Evolutionary conservation across 2,329 filamentous ascomycete species (phyloP), one percentile per base, ranked within the genome.

Genomic region (Tolypocladium endophyticum): DNA sequence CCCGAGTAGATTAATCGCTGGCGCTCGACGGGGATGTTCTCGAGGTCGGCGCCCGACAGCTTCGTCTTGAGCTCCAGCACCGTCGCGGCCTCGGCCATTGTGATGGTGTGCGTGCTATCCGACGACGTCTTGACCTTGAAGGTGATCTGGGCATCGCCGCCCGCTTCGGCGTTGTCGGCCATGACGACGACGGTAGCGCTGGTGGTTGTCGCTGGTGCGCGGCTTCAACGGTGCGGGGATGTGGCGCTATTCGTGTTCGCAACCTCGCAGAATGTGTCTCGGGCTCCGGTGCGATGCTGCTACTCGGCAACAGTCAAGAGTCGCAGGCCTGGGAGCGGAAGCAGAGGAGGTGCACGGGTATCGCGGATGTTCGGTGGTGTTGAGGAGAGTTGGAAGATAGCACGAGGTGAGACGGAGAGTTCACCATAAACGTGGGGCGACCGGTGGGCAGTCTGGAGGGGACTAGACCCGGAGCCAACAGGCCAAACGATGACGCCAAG

Each of bases 121-220:
- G 87, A 88, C n/a, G 91, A 92, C n/a, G 90, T 90, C 80, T 97
- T 99, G 76, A 99, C 87, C 78, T 92, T 94, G 84, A 99, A 97
- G 73, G 90, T 96, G 77, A 99, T 79, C 69, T 92, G 87, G 69
- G 87, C 78, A 70, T 92, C 90, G 68, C 85, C 81, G 69, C 78
- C 72, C 65, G 80, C 73, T 62, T 83, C 80, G 67, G 78, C 73
- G 70, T 82, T 83, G 73, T 90, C 87, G 71, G 87, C 82, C 87
- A 89, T 90, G 66, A 63, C 68, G 70, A 64, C 57, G 38, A 55
- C 54, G 52, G 23, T 18, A 28, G 18, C 33, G 28, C 53, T n/a
- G 45, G 18, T 52, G 56, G 43, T 16, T 55, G 55, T 41, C 52
- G 58, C 58, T 59, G 64, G 59, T 55, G 61, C 55, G 59, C 60